Base-by-base conservation (phyloP, 73 alveolate species). In the Paramecium octaurelia region DNA sequence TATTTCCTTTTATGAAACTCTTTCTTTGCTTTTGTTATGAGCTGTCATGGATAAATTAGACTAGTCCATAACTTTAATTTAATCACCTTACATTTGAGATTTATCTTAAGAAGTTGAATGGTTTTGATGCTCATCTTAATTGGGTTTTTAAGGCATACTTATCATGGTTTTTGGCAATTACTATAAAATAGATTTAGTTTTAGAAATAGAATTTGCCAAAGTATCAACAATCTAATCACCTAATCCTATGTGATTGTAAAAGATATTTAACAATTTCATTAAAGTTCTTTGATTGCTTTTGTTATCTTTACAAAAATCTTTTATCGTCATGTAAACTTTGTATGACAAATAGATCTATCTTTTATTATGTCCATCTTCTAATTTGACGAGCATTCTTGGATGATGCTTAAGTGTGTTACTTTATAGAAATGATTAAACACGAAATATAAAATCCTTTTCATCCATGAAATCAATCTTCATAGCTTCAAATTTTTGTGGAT, bases 401-500 rank as follows among this genome's bases (percentile, higher is more conserved):
- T 80, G 91, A 23, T 80, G 57, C 20, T 43, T 27, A 23, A 80
- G 91, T 20, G 91, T 80, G 10, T 80, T 80, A 80, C 57, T 80
- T 12, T 40, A 24, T 80, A 24, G 24, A 44, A 44, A 80, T 5
- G 91, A 80, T 35, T 16, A 46, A 8, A 80, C 91, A 21, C 75
- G 46, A 48, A 80, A 80, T 64, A 80, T 80, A 48, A 80, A 80
- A 46, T 80, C 91, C 23, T 80, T 80, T 80, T 80, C 91, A 42
- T 46, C 91, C 70, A 80, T 44, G 46, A 80, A 80, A 44, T 80
- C 91, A 20, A 43, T 40, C 24, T 31, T 31, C 91, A 80, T 80
- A 4, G 21, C 34, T 40, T 80, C 91, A 44, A 31, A 80, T 6
- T 34, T 31, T 23, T 80, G 8, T 2, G 73, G 48, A 44, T 80